phyloP scores from a whole-genome alignment of 768 basidiomycete genomes.

The Atractiella rhizophila region DNA sequence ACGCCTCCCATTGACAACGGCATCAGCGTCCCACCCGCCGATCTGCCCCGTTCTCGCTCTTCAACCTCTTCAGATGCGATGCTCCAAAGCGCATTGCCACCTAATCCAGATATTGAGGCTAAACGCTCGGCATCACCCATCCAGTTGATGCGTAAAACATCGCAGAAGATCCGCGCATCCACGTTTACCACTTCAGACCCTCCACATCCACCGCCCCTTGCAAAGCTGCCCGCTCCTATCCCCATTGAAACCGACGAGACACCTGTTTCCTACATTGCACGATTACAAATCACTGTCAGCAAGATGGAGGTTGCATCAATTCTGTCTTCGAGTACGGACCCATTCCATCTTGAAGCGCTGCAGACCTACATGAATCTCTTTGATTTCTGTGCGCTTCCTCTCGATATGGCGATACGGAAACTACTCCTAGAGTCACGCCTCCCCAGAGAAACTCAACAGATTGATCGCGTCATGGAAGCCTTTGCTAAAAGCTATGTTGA shows the following conservation, averaged over 20 bases:
- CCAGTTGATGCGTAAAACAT: too few relatives aligned
- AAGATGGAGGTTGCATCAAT: background rate
- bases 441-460: constrained; percentile 91
- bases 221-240: background rate
- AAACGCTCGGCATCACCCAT: too few relatives aligned
- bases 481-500: constrained; percentile 62
- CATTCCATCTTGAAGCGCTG: constrained; percentile 43
- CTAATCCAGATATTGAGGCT: too few relatives aligned
- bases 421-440: constrained; percentile 74
- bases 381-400: constrained; percentile 46
- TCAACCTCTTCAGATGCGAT: too few relatives aligned
- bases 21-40: too few relatives aligned
- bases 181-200: too few relatives aligned
- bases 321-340: constrained; percentile 34
- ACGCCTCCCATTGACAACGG: too few relatives aligned
- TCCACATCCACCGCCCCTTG: too few relatives aligned
- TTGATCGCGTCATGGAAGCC: constrained; percentile 87
- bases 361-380: constrained; percentile 48
- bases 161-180: too few relatives aligned
- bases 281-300: background rate
- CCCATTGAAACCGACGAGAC: constrained; percentile 2
- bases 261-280: background rate
- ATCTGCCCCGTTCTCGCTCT: too few relatives aligned
- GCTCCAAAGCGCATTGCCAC: too few relatives aligned
- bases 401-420: constrained; percentile 73